A percentile compares a stretch with the other conserved stretches of the same genome.
Conservation (phyloP, 2,329 filamentous ascomycete genomes). For the Pyricularia pennisetigena region DNA sequence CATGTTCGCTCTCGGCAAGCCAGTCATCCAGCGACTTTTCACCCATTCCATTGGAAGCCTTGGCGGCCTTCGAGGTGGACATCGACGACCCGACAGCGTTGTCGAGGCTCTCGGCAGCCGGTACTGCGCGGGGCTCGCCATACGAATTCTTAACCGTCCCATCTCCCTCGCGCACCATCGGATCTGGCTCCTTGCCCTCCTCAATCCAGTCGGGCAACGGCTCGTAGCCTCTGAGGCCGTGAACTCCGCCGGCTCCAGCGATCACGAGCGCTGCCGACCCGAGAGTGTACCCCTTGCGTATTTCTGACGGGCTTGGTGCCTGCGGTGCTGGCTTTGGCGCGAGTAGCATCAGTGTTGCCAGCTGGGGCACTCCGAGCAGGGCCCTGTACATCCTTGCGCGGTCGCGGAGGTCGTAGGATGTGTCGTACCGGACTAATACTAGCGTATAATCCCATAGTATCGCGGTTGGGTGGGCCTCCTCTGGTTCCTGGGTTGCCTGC, state of each 20-base stretch:
- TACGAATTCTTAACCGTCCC: constrained; percentile 18
- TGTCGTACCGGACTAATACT: constrained; percentile 82
- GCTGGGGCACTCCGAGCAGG: constrained; percentile 71
- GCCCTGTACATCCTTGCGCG: constrained; percentile 81
- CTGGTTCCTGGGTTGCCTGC: constrained; percentile 22
- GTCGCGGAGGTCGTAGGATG: constrained; percentile 89
- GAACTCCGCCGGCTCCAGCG: constrained; percentile 62
- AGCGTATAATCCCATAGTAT: constrained; percentile 78
- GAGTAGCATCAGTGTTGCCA: constrained; percentile 82
- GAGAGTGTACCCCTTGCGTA: constrained; percentile 64
- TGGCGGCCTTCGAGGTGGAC: constrained; percentile 23
- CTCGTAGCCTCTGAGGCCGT: constrained; percentile 71
- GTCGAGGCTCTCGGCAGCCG: constrained; percentile 56
- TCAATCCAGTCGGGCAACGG: constrained; percentile 76
- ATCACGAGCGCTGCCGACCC: constrained; percentile 82
- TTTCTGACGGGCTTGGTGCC: constrained; percentile 80
- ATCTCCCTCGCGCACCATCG: constrained; percentile 47
- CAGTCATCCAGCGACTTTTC: constrained; percentile 84
- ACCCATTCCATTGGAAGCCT: constrained; percentile 34
- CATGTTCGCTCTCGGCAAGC: constrained; percentile 64
- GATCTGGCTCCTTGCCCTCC: constrained; percentile 69
- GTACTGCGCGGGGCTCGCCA: constrained; percentile 30
- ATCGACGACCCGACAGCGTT: constrained; percentile 31
- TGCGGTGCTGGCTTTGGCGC: constrained; percentile 93
- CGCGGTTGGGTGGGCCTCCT: constrained; percentile 56